Percentiles rank a stretch among this genome's conserved stretches.
phyloP scores from a whole-genome alignment of 1,284 basidiomycete genomes.

The Apiotrichum laibachii region DNA sequence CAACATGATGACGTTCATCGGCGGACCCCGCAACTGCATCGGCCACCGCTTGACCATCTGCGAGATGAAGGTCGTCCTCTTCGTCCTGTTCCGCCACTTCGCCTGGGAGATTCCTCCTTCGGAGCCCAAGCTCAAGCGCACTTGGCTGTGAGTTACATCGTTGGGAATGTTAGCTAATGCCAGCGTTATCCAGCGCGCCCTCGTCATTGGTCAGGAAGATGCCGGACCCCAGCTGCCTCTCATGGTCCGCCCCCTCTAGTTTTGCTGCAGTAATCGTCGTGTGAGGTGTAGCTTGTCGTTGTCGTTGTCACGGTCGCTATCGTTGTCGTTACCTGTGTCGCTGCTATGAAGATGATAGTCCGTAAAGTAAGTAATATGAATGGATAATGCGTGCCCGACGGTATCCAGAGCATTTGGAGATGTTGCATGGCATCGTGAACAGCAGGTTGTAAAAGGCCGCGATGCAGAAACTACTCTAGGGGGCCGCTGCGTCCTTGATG shows the following conservation, averaged over 20 bases:
- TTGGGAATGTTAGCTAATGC: not conserved
- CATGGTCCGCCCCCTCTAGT: constrained; percentile 21
- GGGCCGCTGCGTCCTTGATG: not conserved
- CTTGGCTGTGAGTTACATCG: constrained; percentile 15
- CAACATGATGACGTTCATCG: constrained; percentile 65
- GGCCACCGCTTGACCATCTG: constrained; percentile 60
- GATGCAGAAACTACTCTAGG: too few relatives aligned
- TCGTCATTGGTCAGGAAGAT: constrained; percentile 39
- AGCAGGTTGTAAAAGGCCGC: too few relatives aligned
- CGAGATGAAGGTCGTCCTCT: constrained; percentile 61
- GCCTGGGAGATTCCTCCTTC: constrained; percentile 57
- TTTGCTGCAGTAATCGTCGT: too few relatives aligned
- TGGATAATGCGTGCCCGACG: too few relatives aligned
- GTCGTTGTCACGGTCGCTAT: too few relatives aligned
- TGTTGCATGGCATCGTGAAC: too few relatives aligned
- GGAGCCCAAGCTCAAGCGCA: constrained; percentile 38
- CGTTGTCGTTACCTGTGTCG: too few relatives aligned
- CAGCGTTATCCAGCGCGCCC: constrained; percentile 48
- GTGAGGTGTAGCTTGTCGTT: too few relatives aligned
- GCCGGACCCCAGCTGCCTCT: constrained; percentile 48
- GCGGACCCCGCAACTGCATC: constrained; percentile 65
- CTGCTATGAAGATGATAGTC: too few relatives aligned
- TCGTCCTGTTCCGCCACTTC: constrained; percentile 59
- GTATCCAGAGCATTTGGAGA: too few relatives aligned
- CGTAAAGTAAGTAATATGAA: too few relatives aligned